Evolutionary conservation across 2,329 filamentous ascomycete genomes (phyloP).

Genomic region (Alternaria triticimaculans): DNA sequence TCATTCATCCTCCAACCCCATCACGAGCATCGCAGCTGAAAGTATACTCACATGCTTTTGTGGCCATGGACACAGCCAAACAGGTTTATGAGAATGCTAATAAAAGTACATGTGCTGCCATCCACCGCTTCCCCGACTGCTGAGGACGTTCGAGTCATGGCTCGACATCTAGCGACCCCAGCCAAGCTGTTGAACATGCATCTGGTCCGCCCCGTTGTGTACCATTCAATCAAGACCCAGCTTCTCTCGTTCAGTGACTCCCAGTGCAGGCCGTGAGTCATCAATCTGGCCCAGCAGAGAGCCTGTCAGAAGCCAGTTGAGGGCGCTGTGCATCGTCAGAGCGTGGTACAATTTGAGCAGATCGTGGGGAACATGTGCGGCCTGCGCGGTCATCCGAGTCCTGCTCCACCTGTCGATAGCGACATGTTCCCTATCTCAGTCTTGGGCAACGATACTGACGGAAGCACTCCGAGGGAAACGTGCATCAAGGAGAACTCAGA

Average conservation of each 20-base stretch:
- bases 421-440: slow-evolving; percentile 8
- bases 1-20: background rate
- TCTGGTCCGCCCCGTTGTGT: background rate
- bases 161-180: background rate
- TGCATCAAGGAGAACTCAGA: slow-evolving; percentile 14
- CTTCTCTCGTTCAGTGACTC: slow-evolving; percentile 1
- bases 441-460: slow-evolving; percentile 11
- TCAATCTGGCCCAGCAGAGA: background rate
- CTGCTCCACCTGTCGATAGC: slow-evolving; percentile 4
- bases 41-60: background rate
- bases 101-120: slow-evolving; percentile 41
- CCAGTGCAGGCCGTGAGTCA: background rate
- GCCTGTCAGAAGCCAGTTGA: slow-evolving; percentile 4
- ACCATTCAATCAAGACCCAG: background rate
- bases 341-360: slow-evolving; percentile 14
- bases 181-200: slow-evolving; percentile 1
- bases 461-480: slow-evolving; percentile 8
- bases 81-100: slow-evolving; percentile 40
- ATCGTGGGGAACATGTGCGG: slow-evolving; percentile 15
- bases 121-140: slow-evolving; percentile 5
- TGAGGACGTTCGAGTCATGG: slow-evolving; percentile 5
- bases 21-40: background rate
- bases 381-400: slow-evolving; percentile 11
- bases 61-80: slow-evolving; percentile 7
- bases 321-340: slow-evolving; percentile 12